Evolutionary conservation across 305 asterid genomes (phyloP).

Genomic region (Plantago lanceolata): DNA sequence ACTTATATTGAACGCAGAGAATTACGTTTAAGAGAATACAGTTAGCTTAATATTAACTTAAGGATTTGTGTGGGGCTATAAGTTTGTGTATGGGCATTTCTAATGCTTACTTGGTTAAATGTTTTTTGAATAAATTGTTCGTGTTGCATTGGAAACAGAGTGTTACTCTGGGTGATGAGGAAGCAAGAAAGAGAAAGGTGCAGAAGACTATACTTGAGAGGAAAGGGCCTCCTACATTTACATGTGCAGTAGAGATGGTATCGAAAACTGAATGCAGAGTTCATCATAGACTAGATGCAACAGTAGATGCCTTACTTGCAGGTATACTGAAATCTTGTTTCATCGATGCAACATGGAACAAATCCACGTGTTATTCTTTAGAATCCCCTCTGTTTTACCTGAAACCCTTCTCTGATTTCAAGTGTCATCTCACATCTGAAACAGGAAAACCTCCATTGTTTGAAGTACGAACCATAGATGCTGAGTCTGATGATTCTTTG

Average conservation of each 20-base stretch:
- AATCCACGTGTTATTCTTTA: too few relatives aligned
- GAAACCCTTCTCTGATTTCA: slow-evolving; percentile 13
- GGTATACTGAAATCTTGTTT: slow-evolving; percentile 32
- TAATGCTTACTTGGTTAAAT: slow-evolving; percentile 11
- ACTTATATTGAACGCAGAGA: too few relatives aligned
- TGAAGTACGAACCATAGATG: slow-evolving; percentile 59
- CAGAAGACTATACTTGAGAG: slow-evolving; percentile 97
- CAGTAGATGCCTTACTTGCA: slow-evolving; percentile 88
- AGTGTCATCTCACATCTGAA: slow-evolving; percentile 22
- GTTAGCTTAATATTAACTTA: slow-evolving; percentile 2
- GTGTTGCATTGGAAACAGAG: slow-evolving; percentile 48
- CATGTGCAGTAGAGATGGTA: slow-evolving; percentile 90
- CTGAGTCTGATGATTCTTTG: slow-evolving; percentile 34
- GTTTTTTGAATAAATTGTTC: slow-evolving; percentile 1
- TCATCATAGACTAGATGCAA: slow-evolving; percentile 80
- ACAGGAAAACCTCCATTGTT: slow-evolving; percentile 82
- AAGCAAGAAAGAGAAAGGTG: slow-evolving; percentile 93
- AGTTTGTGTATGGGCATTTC: background rate
- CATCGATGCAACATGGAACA: too few relatives aligned
- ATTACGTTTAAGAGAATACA: too few relatives aligned
- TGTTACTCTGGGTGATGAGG: slow-evolving; percentile 98
- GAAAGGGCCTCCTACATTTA: slow-evolving; percentile 92
- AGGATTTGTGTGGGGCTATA: slow-evolving; percentile 3
- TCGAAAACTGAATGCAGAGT: slow-evolving; percentile 86
- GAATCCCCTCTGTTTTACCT: background rate